A percentile compares a stretch with the other conserved stretches of the same genome.
These are phyloP conservation scores for Xylaria hypoxylon DNA, from an alignment of 2,329 filamentous ascomycete genomes.

Conservation along the genomic window DNA sequence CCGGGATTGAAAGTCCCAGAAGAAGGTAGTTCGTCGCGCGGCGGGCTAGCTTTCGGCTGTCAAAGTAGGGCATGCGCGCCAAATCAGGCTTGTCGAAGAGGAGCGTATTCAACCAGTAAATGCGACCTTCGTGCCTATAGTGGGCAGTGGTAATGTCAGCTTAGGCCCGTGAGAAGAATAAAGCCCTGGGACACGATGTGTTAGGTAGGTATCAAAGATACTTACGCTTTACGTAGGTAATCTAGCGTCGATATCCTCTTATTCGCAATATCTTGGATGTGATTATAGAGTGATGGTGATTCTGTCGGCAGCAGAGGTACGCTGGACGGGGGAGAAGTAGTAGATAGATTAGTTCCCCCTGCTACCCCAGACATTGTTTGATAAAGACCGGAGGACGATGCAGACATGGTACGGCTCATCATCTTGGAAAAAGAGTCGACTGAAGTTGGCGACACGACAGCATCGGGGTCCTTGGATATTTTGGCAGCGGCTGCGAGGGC, in stretches of 20 bases:
- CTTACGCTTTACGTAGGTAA: conserved; percentile 91
- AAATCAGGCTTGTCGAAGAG: conserved; percentile 89
- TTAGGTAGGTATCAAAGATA: conserved; percentile 41
- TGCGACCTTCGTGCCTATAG: conserved; percentile 85
- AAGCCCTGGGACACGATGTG: neutral
- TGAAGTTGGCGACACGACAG: conserved; percentile 50
- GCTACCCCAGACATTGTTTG: conserved; percentile 46
- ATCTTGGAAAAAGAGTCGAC: conserved; percentile 58
- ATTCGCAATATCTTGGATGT: conserved; percentile 84
- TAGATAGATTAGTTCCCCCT: conserved; percentile 43
- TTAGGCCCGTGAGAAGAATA: neutral
- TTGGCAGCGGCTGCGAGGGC: conserved; percentile 63
- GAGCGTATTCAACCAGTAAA: conserved; percentile 98
- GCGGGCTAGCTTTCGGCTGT: conserved; percentile 83
- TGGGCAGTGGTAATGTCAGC: conserved; percentile 16
- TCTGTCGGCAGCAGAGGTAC: conserved; percentile 58
- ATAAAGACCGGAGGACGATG: conserved; percentile 32
- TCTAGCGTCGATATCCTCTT: conserved; percentile 96
- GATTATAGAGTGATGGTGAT: conserved; percentile 64
- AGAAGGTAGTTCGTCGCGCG: conserved; percentile 95
- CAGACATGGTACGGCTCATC: conserved; percentile 57
- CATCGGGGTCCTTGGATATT: conserved; percentile 48
- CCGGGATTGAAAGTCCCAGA: conserved; percentile 89
- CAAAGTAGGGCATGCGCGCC: conserved; percentile 84
- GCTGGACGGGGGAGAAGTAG: conserved; percentile 43